Conservation (phyloP, 306 rosid species). For the Spatholobus suberectus region DNA sequence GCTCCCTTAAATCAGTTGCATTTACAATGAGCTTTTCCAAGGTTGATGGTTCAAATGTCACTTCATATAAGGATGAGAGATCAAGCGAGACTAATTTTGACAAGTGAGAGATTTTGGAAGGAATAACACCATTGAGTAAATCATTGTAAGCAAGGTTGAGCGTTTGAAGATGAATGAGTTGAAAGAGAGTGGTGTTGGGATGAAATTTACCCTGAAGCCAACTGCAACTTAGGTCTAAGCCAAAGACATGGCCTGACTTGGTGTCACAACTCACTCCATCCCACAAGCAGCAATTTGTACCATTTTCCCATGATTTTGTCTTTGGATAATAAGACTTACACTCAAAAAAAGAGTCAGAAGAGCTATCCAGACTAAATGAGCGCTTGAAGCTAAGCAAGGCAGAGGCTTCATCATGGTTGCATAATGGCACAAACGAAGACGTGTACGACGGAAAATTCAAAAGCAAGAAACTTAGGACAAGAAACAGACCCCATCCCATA, state of each 20-base stretch:
- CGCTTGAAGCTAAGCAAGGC: conserved; percentile 21
- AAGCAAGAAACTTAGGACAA: not conserved
- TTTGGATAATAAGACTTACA: not conserved
- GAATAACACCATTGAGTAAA: not conserved
- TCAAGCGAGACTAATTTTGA: conserved; percentile 24
- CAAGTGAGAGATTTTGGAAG: not conserved
- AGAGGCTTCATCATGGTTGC: conserved; percentile 10
- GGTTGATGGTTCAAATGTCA: no score
- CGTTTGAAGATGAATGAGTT: conserved; percentile 1
- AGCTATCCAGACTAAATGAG: not conserved
- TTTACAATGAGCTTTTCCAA: conserved; percentile 20
- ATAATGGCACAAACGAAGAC: not conserved
- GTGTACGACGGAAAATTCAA: not conserved
- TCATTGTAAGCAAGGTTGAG: conserved; percentile 16
- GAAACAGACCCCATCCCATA: not conserved
- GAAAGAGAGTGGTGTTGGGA: not conserved
- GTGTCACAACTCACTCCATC: not conserved
- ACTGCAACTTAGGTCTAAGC: not conserved
- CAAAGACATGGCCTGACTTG: not conserved
- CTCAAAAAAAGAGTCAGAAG: no score
- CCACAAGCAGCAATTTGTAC: not conserved
- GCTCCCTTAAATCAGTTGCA: not conserved
- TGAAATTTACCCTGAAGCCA: not conserved
- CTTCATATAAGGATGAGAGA: no score
- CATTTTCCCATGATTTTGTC: not conserved